Conservation (phyloP, 352 stramenopile species). For the Paralagenidium karlingii region DNA sequence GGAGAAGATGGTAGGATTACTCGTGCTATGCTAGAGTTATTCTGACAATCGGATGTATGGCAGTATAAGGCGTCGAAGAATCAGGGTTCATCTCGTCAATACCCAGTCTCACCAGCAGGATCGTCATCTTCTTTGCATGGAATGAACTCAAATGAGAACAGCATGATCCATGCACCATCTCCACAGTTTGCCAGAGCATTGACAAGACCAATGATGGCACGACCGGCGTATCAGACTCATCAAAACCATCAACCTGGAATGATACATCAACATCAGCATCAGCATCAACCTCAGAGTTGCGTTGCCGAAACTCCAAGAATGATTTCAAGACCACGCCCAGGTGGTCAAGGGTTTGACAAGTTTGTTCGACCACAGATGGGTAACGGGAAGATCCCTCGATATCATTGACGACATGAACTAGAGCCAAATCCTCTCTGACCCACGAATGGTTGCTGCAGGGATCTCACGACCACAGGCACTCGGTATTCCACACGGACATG, state of each 20-base stretch:
- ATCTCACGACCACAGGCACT: slow-evolving; percentile 33
- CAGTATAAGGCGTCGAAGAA: slow-evolving; percentile 2
- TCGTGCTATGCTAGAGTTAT: background rate
- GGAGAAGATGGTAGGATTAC: slow-evolving; percentile 68
- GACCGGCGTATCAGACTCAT: slow-evolving; percentile 21
- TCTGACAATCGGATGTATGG: background rate
- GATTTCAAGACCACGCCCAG: slow-evolving; percentile 29
- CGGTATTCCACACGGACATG: too few species aligned
- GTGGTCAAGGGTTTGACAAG: slow-evolving; percentile 40
- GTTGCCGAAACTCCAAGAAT: slow-evolving; percentile 14
- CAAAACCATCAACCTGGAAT: slow-evolving; percentile 7
- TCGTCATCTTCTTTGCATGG: slow-evolving; percentile 17
- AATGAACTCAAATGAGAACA: slow-evolving; percentile 9
- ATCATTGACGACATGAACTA: background rate
- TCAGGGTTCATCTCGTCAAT: slow-evolving; percentile 48
- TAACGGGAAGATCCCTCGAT: slow-evolving; percentile 1
- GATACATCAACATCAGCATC: slow-evolving; percentile 18
- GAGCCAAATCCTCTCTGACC: slow-evolving; percentile 3
- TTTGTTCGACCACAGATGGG: slow-evolving; percentile 52
- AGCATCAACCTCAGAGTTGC: too few species aligned
- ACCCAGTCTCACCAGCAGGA: slow-evolving; percentile 10
- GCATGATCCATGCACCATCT: slow-evolving; percentile 14
- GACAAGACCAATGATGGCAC: slow-evolving; percentile 22
- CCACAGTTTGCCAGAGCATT: slow-evolving; percentile 31
- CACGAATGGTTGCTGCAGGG: background rate